A percentile compares a stretch with the other conserved stretches of the same genome.
Evolutionary conservation across 2,329 filamentous ascomycete species (phyloP).

Genomic region (Madurella mycetomatis): DNA sequence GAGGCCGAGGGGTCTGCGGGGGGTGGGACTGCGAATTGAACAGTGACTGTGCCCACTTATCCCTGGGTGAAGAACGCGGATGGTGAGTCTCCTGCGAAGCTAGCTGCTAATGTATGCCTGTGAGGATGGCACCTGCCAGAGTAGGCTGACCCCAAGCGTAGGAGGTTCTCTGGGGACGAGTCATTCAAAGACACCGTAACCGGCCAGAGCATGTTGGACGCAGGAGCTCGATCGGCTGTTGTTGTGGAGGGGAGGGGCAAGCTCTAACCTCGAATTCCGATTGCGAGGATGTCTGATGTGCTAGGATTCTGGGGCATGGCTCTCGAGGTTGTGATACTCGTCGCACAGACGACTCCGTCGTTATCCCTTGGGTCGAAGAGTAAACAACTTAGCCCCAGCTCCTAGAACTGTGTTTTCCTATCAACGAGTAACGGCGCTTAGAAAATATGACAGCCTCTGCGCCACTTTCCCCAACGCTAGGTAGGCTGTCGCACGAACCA

Average conservation of each 20-base stretch:
- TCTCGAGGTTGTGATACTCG: slow-evolving; percentile 3
- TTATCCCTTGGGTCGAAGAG: neutral
- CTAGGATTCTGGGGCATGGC: neutral
- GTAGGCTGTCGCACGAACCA: slow-evolving; percentile 1
- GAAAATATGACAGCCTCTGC: neutral
- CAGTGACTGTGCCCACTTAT: slow-evolving; percentile 80
- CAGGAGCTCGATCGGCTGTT: slow-evolving; percentile 33
- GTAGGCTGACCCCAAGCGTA: slow-evolving; percentile 17
- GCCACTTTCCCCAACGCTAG: neutral
- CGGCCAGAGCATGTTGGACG: slow-evolving; percentile 27
- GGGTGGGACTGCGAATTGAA: slow-evolving; percentile 78
- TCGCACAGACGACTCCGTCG: slow-evolving; percentile 3
- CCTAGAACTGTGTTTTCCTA: neutral
- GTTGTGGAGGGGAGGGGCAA: slow-evolving; percentile 29
- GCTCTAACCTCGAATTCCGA: slow-evolving; percentile 4
- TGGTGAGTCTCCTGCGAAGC: slow-evolving; percentile 55
- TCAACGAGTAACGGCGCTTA: no score
- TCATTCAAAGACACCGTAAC: slow-evolving; percentile 31
- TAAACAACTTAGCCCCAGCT: neutral
- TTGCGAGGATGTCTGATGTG: no score
- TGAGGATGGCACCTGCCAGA: neutral
- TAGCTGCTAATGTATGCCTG: no score
- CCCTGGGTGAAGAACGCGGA: slow-evolving; percentile 76
- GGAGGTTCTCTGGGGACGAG: slow-evolving; percentile 40
- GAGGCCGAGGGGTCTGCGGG: slow-evolving; percentile 60